phyloP scores from a whole-genome alignment of 2,329 filamentous ascomycete genomes.

The Lachnellula arida region DNA sequence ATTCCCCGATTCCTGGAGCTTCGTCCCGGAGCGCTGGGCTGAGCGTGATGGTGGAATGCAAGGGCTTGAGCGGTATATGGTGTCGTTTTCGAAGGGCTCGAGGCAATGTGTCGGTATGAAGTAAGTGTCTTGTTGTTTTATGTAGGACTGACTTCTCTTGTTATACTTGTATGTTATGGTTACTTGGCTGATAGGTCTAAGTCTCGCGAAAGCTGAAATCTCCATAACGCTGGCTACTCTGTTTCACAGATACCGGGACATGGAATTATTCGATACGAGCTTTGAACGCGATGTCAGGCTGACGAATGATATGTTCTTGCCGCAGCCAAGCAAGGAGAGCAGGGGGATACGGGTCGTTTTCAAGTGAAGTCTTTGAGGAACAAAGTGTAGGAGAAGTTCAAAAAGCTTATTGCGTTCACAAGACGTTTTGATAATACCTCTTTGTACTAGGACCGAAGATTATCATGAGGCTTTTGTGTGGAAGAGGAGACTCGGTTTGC shows the following conservation, averaged over 20 bases:
- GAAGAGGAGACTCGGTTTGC: no score
- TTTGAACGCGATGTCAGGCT: slow-evolving; percentile 13
- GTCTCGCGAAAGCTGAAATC: slow-evolving; percentile 19
- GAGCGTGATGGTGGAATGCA: slow-evolving; percentile 20
- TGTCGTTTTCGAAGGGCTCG: slow-evolving; percentile 18
- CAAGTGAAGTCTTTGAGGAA: neutral
- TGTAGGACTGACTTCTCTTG: no score
- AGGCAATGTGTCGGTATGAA: slow-evolving; percentile 21
- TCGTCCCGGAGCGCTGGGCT: slow-evolving; percentile 21
- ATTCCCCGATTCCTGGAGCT: slow-evolving; percentile 13
- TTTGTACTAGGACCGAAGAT: no score
- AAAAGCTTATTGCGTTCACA: no score
- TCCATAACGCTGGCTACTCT: slow-evolving; percentile 11
- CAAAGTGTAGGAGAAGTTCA: no score
- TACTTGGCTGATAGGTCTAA: neutral
- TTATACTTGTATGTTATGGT: neutral
- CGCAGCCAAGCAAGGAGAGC: slow-evolving; percentile 7
- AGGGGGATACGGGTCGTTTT: slow-evolving; percentile 16
- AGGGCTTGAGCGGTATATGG: slow-evolving; percentile 16
- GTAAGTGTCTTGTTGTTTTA: neutral
- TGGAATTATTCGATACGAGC: slow-evolving; percentile 14
- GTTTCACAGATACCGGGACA: slow-evolving; percentile 10
- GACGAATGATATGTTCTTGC: slow-evolving; percentile 15
- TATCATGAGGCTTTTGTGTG: no score
- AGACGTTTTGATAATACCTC: no score